Evolutionary conservation across 331 rosid species (phyloP), one percentile per base, ranked within the genome.

Genomic region (Cydonia oblonga): DNA sequence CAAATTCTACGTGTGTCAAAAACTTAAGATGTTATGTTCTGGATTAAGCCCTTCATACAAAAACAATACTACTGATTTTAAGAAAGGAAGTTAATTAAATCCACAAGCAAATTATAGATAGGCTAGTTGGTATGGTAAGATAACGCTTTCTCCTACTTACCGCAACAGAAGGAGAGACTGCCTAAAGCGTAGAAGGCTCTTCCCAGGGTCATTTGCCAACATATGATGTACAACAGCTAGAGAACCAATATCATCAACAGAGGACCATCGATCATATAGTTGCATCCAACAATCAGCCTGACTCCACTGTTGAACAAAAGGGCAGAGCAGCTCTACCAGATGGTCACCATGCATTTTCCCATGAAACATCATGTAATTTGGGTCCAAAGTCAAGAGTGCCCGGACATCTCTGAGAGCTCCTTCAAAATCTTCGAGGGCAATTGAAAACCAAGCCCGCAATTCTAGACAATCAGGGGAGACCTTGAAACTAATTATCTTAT

Each of bases 271-370:
- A 64, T 87, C 92, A 72, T 91, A 81, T 44, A 91, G 83, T 73
- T 90, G 90, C 84, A 90, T 90, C 97, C 97, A 91, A 80, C 97
- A 91, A 82, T 91, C 92, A 64, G 96, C 92, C 80, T 87, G 92
- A 67, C 77, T 82, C 90, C 84, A 85, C 76, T 84, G 87, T 69
- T 83, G 92, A 73, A 81, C 96, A 67, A 72, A 77, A 79, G 91
- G 95, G 35, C 80, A 63, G 24, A 92, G 95, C 60, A 86, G 84
- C 75, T 86, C 95, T 61, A 88, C 87, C 80, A 92, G 59, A 73
- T 76, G 84, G 29, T 85, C 86, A 60, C 92, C 92, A n/a, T 76
- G 88, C 88, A 92, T 74, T 80, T 89, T 86, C 52, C 90, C 87
- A 59, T 82, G 38, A 72, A 92, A 92, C 88, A 92, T 76, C 90